Conservation (phyloP, 2,329 filamentous ascomycete species). For the Pseudocercospora musae region DNA sequence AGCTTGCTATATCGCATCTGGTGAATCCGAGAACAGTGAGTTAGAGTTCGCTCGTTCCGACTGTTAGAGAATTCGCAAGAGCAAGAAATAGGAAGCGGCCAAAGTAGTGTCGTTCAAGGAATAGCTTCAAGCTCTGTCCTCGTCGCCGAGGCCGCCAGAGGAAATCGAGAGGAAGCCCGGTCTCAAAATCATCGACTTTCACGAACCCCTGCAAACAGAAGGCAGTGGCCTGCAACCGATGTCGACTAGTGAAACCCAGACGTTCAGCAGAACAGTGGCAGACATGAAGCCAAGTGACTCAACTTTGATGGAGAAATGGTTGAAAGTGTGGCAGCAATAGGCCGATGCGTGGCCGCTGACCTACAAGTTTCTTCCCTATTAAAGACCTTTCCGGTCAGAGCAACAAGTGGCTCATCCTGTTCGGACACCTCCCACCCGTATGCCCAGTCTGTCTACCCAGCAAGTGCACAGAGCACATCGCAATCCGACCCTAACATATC, state of each 20-base stretch:
- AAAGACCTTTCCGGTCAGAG: background rate
- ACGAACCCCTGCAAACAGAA: constrained; percentile 22
- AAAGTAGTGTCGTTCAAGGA: constrained; percentile 23
- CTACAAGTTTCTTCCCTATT: background rate
- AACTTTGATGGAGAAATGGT: constrained; percentile 26
- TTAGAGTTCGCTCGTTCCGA: constrained; percentile 27
- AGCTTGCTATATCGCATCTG: constrained; percentile 28
- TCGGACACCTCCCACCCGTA: background rate
- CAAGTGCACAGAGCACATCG: background rate
- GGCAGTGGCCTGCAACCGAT: constrained; percentile 22
- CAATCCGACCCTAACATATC: background rate
- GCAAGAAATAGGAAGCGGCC: constrained; percentile 9
- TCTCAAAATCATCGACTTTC: constrained; percentile 33
- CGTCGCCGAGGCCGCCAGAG: constrained; percentile 17
- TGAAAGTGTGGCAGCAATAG: constrained; percentile 26
- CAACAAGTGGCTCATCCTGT: background rate
- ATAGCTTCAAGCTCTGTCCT: constrained; percentile 26
- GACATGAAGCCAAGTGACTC: constrained; percentile 25
- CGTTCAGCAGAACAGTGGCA: constrained; percentile 32
- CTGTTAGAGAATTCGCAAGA: constrained; percentile 24
- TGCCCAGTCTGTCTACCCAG: background rate
- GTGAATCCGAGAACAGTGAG: constrained; percentile 28
- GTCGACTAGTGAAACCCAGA: constrained; percentile 24
- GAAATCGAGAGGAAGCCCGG: constrained; percentile 27
- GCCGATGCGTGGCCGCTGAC: background rate